These are phyloP conservation scores for Dioszegia aurantiaca DNA, from an alignment of 768 basidiomycete species.

Conservation along the genomic window DNA sequence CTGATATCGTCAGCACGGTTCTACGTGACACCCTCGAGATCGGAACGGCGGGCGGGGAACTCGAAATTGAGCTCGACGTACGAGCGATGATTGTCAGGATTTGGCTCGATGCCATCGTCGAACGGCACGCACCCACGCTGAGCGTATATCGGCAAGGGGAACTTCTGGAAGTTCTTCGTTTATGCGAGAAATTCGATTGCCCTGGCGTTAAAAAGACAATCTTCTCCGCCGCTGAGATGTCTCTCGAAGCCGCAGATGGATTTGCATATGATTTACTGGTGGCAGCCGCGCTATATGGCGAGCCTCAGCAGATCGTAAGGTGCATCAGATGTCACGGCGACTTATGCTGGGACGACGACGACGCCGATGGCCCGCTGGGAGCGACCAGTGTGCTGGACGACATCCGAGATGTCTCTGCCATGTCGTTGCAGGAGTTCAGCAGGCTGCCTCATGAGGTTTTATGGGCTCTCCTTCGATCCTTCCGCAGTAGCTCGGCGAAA, in stretches of 20 bases:
- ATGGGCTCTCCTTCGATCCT: background rate
- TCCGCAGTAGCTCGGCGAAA: background rate
- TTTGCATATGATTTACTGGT: too few relatives aligned
- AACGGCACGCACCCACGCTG: background rate
- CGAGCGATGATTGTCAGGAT: background rate
- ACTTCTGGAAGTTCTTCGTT: background rate
- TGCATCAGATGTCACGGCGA: too few relatives aligned
- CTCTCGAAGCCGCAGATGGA: too few relatives aligned
- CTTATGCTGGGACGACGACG: too few relatives aligned
- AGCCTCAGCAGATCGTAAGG: too few relatives aligned
- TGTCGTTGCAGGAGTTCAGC: background rate
- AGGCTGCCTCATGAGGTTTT: too few relatives aligned
- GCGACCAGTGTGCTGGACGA: too few relatives aligned
- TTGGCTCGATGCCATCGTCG: constrained; percentile 2
- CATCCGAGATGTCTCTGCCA: background rate
- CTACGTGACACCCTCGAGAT: background rate
- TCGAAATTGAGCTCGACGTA: background rate
- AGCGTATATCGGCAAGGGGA: background rate
- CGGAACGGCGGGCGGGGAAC: background rate
- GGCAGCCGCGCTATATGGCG: too few relatives aligned
- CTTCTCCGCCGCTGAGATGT: background rate
- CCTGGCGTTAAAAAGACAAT: background rate
- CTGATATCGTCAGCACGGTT: background rate
- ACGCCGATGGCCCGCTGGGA: too few relatives aligned
- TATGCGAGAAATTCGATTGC: background rate